Percentiles rank a stretch among this genome's conserved stretches.
These are phyloP conservation scores for Venturia oleaginea DNA, from an alignment of 2,329 filamentous ascomycete genomes.

Conservation along the genomic window DNA sequence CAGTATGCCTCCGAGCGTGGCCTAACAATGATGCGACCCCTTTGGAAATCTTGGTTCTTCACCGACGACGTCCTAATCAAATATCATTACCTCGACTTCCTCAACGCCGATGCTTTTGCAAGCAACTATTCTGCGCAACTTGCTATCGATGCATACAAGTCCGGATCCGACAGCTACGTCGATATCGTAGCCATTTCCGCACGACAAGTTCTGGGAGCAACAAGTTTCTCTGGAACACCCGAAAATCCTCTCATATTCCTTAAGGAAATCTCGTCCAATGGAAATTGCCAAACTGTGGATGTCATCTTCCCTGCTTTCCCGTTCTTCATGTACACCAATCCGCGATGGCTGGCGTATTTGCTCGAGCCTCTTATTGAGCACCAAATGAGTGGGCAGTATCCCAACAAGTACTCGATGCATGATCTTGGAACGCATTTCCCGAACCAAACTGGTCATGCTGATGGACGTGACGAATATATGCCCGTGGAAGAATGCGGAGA, in stretches of 20 bases:
- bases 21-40: constrained; percentile 65
- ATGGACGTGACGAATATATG: constrained; percentile 65
- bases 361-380: constrained; percentile 75
- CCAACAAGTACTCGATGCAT: constrained; percentile 73
- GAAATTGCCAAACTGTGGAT: constrained; percentile 78
- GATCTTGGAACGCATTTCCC: constrained; percentile 66
- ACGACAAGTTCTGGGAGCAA: constrained; percentile 71
- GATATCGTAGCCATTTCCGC: constrained; percentile 71
- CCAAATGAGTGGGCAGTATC: constrained; percentile 73
- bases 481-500: constrained; percentile 72
- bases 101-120: constrained; percentile 53
- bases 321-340: constrained; percentile 80
- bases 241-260: constrained; percentile 67
- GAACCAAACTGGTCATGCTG: constrained; percentile 65
- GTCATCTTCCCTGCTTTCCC: constrained; percentile 82
- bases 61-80: constrained; percentile 54
- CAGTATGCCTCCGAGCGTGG: constrained; percentile 71
- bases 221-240: constrained; percentile 62
- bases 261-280: constrained; percentile 79
- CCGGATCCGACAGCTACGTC: constrained; percentile 65
- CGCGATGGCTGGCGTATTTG: constrained; percentile 68
- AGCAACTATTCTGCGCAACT: constrained; percentile 66
- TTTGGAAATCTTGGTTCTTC: constrained; percentile 70
- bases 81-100: constrained; percentile 70
- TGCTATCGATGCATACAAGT: constrained; percentile 60